These are phyloP conservation scores for Bisporella sp. DNA, from an alignment of 2,329 filamentous ascomycete species.

Conservation along the genomic window DNA sequence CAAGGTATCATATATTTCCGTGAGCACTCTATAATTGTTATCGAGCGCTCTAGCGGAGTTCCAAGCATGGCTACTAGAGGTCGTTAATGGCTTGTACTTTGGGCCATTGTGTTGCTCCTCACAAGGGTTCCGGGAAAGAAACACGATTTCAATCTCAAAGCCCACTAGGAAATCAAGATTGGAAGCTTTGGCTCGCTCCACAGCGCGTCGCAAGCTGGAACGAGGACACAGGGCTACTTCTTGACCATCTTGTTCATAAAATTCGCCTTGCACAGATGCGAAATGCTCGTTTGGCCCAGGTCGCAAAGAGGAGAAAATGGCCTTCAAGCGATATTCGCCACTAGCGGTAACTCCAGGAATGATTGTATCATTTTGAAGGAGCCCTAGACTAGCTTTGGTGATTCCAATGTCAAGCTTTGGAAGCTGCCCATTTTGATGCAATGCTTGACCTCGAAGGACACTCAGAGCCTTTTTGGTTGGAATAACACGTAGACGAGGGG, in stretches of 20 bases:
- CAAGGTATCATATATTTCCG: slow-evolving; percentile 57
- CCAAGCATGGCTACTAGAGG: slow-evolving; percentile 65
- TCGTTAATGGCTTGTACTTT: slow-evolving; percentile 34
- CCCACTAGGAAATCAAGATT: slow-evolving; percentile 59
- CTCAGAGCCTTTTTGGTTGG: slow-evolving; percentile 51
- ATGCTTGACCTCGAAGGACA: slow-evolving; percentile 31
- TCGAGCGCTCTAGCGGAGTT: slow-evolving; percentile 57
- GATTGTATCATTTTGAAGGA: slow-evolving; percentile 60
- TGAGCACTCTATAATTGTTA: slow-evolving; percentile 49
- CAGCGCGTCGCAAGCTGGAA: slow-evolving; percentile 48
- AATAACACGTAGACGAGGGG: slow-evolving; percentile 57
- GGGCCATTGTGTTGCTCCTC: slow-evolving; percentile 25
- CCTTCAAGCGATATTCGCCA: slow-evolving; percentile 60
- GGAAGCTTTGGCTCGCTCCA: slow-evolving; percentile 43
- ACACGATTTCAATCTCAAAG: slow-evolving; percentile 76
- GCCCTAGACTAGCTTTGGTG: slow-evolving; percentile 54
- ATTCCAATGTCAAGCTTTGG: slow-evolving; percentile 43
- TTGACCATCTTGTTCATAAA: slow-evolving; percentile 48
- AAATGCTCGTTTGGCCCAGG: slow-evolving; percentile 52
- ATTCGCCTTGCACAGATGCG: slow-evolving; percentile 60
- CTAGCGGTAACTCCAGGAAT: slow-evolving; percentile 47
- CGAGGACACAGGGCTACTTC: slow-evolving; percentile 56
- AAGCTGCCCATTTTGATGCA: no score
- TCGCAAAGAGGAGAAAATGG: slow-evolving; percentile 57
- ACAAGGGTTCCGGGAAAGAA: slow-evolving; percentile 38